Conservation (phyloP, 805 yeast species). For the Yamadazyma philogaea region DNA sequence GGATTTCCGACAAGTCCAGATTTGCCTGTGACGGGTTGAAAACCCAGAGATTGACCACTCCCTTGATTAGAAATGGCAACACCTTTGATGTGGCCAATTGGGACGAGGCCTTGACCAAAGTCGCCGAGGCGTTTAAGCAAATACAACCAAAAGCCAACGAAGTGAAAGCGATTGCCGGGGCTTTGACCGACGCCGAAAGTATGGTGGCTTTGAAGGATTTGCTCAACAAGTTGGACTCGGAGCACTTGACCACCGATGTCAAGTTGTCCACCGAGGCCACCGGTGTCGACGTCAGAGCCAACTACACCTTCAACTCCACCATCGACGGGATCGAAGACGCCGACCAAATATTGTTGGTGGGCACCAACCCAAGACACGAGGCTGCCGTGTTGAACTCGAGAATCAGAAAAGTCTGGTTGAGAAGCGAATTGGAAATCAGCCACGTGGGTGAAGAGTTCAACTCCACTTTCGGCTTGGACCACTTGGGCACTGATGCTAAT, state of each 20-base stretch:
- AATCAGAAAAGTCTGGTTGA: conserved; percentile 77
- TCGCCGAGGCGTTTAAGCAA: conserved; percentile 58
- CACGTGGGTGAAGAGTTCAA: conserved; percentile 76
- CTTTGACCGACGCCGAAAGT: conserved; percentile 77
- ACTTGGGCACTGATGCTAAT: conserved; percentile 59
- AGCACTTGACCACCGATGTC: conserved; percentile 72
- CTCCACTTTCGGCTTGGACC: conserved; percentile 64
- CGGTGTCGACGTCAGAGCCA: conserved; percentile 73
- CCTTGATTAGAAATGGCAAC: conserved; percentile 68
- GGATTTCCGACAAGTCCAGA: conserved; percentile 87
- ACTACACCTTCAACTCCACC: conserved; percentile 76
- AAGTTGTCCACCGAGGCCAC: conserved; percentile 53
- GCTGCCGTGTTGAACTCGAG: conserved; percentile 86
- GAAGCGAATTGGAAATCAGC: conserved; percentile 62
- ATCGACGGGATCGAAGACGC: conserved; percentile 79
- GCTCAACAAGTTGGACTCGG: conserved; percentile 73
- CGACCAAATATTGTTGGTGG: conserved; percentile 74
- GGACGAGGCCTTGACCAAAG: conserved; percentile 77
- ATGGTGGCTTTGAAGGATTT: conserved; percentile 80
- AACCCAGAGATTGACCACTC: conserved; percentile 81
- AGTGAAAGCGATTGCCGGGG: conserved; percentile 79
- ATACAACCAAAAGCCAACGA: conserved; percentile 64
- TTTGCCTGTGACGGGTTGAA: conserved; percentile 83
- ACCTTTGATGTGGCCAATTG: conserved; percentile 73
- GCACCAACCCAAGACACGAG: conserved; percentile 86